Base-by-base conservation (phyloP, 306 rosid genomes). In the Mimosa pudica region DNA sequence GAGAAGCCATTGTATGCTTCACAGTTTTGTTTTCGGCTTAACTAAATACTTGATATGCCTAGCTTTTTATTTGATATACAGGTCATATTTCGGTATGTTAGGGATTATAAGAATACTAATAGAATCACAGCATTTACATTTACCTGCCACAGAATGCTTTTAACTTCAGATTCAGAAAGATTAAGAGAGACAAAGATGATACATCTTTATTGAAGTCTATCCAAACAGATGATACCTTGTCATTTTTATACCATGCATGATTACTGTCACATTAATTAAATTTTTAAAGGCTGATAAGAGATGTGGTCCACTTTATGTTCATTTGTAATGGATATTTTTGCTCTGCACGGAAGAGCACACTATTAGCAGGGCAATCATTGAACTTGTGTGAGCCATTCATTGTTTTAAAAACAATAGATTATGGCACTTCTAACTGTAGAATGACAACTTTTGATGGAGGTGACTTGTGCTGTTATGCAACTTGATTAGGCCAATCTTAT, bases 311-410 rank as follows among this genome's bases (percentile, higher is more conserved):
- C 33, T 65, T 42, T 65, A 35, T 63, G 20, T 42, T 42, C 10
- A 48, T 36, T 36, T 36, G 17, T 36, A 35, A 32, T 33, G 10
- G 17, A 9, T 16, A 35, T 17, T 61, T 17, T 73, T 54, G 58
- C 20, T 54, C 30, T 62, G 66, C 61, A 57, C 48, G 3, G n/a
- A 73, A 18, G 65, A 18, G 65, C 51, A 52, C 65, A 38, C 64
- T 73, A 35, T 16, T 20, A 73, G 49, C 35, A 73, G 77, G 36
- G 18, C 18, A 55, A 48, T 48, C 61, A 30, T 47, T 71, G 61
- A 48, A 69, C 70, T 17, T 10, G 70, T 75, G 74, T 70, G 13
- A 83, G 65, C 78, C 83, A 79, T 75, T 83, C 55, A 74, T 69
- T 75, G 75, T 75, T 70, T 38, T 17, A 38, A 2, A 71, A 58